Evolutionary conservation across 2,329 filamentous ascomycete genomes (phyloP), one percentile per base, ranked within the genome.

Genomic region (Venturia effusa): DNA sequence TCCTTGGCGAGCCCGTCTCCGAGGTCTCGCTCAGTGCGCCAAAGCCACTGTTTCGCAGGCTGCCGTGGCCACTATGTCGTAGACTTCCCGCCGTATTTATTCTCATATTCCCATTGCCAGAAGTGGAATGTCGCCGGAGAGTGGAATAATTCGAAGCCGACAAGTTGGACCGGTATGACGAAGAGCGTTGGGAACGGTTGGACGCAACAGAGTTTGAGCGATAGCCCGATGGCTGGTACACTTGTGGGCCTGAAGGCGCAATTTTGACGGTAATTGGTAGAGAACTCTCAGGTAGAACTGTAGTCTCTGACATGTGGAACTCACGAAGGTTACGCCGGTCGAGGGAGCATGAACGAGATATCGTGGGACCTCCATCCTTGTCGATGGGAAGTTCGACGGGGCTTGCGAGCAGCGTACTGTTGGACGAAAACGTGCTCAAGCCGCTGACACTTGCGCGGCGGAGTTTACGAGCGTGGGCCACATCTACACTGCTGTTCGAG

Each of bases 331-430:
- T 30, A 2, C 22, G 34, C n/a, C 59, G 34, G 11, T 41, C 59
- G 17, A 40, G 34, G 11, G 34, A 43, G 32, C 24, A 27, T 10
- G 59, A 17, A 3, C 59, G 34, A 2, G 34, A 27, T 27, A 60
- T 43, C 4, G 32, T 59, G 55, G 30, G n/a, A 32, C 34, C 40
- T 10, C 59, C 51, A 1, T 57, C 51, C n/a, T 41, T 60, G 34
- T 43, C 34, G 6, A 60, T 32, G 40, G 59, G 37, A 22, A 40
- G 59, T 60, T 41, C 59, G 11, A 60, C 40, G 7, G 59, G 59
- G n/a, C 22, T 60, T 17, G n/a, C 34, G n/a, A 60, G n/a, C 3
- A 60, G 34, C 15, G 59, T 60, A 27, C 59, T 60, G 59, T 60
- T 40, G 32, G 34, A 15, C 8, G 37, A 41, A 22, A 60, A 27